These are phyloP conservation scores for Aureobasidium zeae DNA, from an alignment of 2,329 filamentous ascomycete genomes.

Conservation along the genomic window DNA sequence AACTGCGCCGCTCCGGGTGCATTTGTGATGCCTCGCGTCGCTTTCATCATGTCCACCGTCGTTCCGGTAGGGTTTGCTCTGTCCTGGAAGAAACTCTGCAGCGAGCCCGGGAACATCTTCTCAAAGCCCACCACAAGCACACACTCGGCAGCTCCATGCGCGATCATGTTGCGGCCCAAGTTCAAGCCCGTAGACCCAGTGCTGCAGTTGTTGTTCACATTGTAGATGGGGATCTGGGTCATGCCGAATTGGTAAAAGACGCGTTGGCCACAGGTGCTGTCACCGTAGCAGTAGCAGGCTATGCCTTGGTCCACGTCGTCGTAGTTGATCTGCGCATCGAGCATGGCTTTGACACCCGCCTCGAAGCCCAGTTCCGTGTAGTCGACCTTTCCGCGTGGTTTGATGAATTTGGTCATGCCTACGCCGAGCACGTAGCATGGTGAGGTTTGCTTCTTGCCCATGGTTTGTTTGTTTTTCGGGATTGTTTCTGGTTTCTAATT, in stretches of 20 bases:
- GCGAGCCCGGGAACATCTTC: slow-evolving; percentile 91
- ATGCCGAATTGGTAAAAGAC: slow-evolving; percentile 99
- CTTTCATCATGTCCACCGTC: slow-evolving; percentile 67
- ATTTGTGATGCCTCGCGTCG: slow-evolving; percentile 70
- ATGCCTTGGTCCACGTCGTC: slow-evolving; percentile 92
- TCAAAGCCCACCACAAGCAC: slow-evolving; percentile 91
- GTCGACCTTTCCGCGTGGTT: slow-evolving; percentile 85
- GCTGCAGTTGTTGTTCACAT: slow-evolving; percentile 98
- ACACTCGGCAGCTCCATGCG: slow-evolving; percentile 73
- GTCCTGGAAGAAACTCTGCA: slow-evolving; percentile 78
- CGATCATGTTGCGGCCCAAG: slow-evolving; percentile 72
- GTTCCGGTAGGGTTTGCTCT: slow-evolving; percentile 70
- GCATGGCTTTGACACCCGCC: slow-evolving; percentile 77
- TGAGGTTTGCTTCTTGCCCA: slow-evolving; percentile 34
- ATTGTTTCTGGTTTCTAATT: too few species aligned
- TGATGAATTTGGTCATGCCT: slow-evolving; percentile 99
- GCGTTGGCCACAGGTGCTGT: slow-evolving; percentile 87
- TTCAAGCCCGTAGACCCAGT: slow-evolving; percentile 87
- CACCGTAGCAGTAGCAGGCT: slow-evolving; percentile 97
- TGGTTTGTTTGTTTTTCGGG: neutral
- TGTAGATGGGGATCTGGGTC: slow-evolving; percentile 92
- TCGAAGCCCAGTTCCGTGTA: slow-evolving; percentile 93
- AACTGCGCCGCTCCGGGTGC: slow-evolving; percentile 82
- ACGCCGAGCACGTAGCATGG: slow-evolving; percentile 86
- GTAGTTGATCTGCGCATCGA: slow-evolving; percentile 81